Base-by-base conservation (phyloP, 2,329 filamentous ascomycete genomes). In the Trichoderma gracile region DNA sequence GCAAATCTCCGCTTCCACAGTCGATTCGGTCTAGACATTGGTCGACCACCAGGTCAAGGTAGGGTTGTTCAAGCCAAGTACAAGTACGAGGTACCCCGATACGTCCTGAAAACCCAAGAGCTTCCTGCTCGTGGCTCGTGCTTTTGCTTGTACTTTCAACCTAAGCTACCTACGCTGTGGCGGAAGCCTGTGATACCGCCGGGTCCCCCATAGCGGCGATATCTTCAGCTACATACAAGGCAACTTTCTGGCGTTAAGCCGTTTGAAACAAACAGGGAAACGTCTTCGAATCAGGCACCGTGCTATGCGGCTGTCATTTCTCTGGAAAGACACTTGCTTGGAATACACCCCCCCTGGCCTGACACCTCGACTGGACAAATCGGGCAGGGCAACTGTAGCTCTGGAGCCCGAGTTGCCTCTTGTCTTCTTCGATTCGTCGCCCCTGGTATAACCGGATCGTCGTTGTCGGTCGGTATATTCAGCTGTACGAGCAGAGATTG, bases 1-100 rank as follows among this genome's bases (percentile, higher is more conserved):
- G 59, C 59, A 45, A 62, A 53, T 62, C 59, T 62, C 59, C 59
- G 59, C 59, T 62, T 54, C 59, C 40, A 27, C 49, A 54, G n/a
- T 62, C 27, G 49, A 46, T 54, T 25, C 17, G 49, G 49, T 30
- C 38, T 49, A 53, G 47, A 52, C 49, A 54, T 40, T 40, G 25
- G 43, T 52, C 49, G 27, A 52, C 25, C 49, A 52, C 49, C 49
- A 33, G 42, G 15, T 43, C 15, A 19, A 42, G 56, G 57, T 49
- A 61, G 30, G 47, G 43, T 40, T 59, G 45, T 59, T 49, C 59
- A 53, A 46, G 59, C 21, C 23, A 14, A 38, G 33, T 38, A 38
- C 33, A 38, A 38, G 33, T 38, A 38, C 33, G 33, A 38, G 49
- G 59, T 62, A 45, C 59, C 27, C 53, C 17, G 56, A 38, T 40